Conservation (phyloP, 768 basidiomycete genomes). For the Pleurotus eryngii region DNA sequence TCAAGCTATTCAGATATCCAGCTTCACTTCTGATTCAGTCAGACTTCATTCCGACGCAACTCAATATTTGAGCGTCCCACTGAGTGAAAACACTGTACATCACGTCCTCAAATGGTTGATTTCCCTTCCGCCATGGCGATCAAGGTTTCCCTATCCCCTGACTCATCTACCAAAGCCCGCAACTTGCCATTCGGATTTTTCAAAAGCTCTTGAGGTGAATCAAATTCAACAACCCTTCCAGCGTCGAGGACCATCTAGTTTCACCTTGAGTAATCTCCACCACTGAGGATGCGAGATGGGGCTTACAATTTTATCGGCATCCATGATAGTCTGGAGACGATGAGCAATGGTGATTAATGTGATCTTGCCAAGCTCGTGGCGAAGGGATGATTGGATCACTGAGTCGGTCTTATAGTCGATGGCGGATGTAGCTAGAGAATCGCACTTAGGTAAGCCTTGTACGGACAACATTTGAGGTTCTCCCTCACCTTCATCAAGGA, state of each 20-base stretch:
- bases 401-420: slow-evolving; percentile 13
- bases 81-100: too few relatives aligned
- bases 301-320: slow-evolving; percentile 38
- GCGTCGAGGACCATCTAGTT: slow-evolving; percentile 39
- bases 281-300: background rate
- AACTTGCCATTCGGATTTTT: slow-evolving; percentile 47
- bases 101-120: background rate
- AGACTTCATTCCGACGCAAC: too few relatives aligned
- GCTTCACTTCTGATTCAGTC: too few relatives aligned
- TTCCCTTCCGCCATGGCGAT: slow-evolving; percentile 38
- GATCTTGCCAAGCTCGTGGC: slow-evolving; percentile 10
- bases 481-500: slow-evolving; percentile 56
- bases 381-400: slow-evolving; percentile 13
- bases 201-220: slow-evolving; percentile 49
- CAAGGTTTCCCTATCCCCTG: slow-evolving; percentile 47
- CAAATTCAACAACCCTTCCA: slow-evolving; percentile 51
- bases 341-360: slow-evolving; percentile 40
- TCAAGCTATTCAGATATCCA: too few relatives aligned
- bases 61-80: too few relatives aligned
- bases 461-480: slow-evolving; percentile 37
- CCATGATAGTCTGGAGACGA: slow-evolving; percentile 52
- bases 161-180: slow-evolving; percentile 55
- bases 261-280: background rate
- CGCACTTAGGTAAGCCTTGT: background rate
- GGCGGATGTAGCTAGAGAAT: slow-evolving; percentile 2